These are phyloP conservation scores for Fragilariopsis cylindrus DNA, from an alignment of 108 stramenopile genomes.

Conservation along the genomic window DNA sequence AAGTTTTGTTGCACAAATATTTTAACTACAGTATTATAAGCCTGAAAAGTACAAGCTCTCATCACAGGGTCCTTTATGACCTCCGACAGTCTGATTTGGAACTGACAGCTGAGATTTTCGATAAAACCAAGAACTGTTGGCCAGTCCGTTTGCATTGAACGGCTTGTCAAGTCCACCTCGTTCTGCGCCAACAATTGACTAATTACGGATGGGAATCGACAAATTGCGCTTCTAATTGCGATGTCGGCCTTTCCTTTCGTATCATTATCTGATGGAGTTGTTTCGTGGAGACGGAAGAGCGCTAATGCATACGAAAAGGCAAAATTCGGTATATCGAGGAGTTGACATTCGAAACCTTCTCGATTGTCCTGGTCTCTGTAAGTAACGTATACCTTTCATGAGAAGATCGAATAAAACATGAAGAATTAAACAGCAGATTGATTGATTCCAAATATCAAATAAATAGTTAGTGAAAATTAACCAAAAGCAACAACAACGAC, in stretches of 20 bases:
- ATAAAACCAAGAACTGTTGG: conserved; percentile 34
- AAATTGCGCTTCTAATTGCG: conserved; percentile 39
- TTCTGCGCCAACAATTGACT: conserved; percentile 37
- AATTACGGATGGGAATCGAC: conserved; percentile 46
- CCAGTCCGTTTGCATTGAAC: conserved; percentile 59
- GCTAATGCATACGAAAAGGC: conserved; percentile 82
- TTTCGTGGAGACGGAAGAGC: conserved; percentile 42
- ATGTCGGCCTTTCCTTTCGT: conserved; percentile 24
- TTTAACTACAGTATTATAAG: conserved; percentile 31
- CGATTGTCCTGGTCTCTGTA: conserved; percentile 30
- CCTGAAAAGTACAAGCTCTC: conserved; percentile 19
- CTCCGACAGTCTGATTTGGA: neutral
- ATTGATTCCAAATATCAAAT: too few species aligned
- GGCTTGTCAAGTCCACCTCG: conserved; percentile 41
- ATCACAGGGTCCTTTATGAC: conserved; percentile 13
- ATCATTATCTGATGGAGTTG: conserved; percentile 22
- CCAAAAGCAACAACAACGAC: neutral
- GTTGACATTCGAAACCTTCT: conserved; percentile 39
- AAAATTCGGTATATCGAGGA: conserved; percentile 72
- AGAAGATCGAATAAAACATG: neutral
- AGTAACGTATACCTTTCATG: conserved; percentile 21
- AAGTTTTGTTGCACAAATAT: conserved; percentile 52
- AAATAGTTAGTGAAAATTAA: too few species aligned
- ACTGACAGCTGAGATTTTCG: neutral
- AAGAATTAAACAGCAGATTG: neutral